Evolutionary conservation across 495 filamentous ascomycete species (phyloP), one percentile per base, ranked within the genome.

Genomic region (Penicillium bovifimosum): DNA sequence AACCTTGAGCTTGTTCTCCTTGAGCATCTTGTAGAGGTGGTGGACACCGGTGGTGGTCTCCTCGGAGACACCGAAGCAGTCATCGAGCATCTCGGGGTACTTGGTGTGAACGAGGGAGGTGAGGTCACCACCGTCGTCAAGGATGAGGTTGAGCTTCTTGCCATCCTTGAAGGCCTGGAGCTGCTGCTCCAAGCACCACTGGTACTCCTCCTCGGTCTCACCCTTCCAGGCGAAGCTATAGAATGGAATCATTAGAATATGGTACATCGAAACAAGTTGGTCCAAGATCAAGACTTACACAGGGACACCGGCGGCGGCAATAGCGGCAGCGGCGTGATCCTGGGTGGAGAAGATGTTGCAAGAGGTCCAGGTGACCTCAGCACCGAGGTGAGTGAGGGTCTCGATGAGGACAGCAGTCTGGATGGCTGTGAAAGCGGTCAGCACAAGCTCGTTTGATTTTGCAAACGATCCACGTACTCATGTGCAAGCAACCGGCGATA

Each of bases 271-370:
- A 31, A 11, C 13, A 34, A 31, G 1, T 2, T 4, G 36, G n/a
- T 4, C 24, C 14, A 0, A 10, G 9, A 5, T 18, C 10, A 24
- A 9, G 32, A 65, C 80, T 68, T 81, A 84, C 80, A 98, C 93
- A 62, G 93, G 91, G 54, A 93, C 85, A 71, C 93, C 93, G 47
- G 83, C 80, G 50, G 93, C 93, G 56, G 93, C 93, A 70, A 98
- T 96, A 65, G 93, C 93, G 52, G 95, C 90, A 44, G 95, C 93
- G 59, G 93, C 93, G 76, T 98, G 93, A 75, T 98, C 95, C 74
- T 96, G 93, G 62, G 92, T 96, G 69, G 86, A 91, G 85, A 96
- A 98, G 73, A 98, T 98, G 83, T 98, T 98, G 86, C 93, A 98
- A 59, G 73, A 77, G 29, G 87, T 83, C 93, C 93, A 98, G 57